phyloP scores from a whole-genome alignment of 495 filamentous ascomycete species.

The Baudoinia panamericana region DNA sequence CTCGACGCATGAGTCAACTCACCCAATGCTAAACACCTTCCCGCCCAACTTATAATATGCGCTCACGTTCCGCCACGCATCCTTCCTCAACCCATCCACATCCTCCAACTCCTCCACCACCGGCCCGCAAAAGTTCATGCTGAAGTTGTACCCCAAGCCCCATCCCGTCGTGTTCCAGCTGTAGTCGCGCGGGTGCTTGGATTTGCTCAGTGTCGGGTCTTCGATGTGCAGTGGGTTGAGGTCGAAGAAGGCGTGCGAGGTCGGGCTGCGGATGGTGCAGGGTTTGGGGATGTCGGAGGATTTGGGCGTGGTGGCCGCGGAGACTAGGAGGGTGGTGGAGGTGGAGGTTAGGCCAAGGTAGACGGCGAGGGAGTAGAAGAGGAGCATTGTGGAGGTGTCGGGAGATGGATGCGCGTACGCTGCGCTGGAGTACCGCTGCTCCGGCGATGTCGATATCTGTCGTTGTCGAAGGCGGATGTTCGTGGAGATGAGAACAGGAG shows the following conservation, averaged over 20 bases:
- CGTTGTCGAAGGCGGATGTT: no score
- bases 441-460: no score
- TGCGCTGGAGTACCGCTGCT: no score
- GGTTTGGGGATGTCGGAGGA: constrained; percentile 35
- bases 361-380: constrained; percentile 19
- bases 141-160: constrained; percentile 84
- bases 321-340: neutral
- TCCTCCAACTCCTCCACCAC: constrained; percentile 65
- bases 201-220: constrained; percentile 43
- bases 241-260: constrained; percentile 76
- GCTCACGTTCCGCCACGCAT: constrained; percentile 66
- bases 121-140: constrained; percentile 81
- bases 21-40: constrained; percentile 77
- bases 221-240: constrained; percentile 60
- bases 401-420: no score
- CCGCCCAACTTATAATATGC: constrained; percentile 70
- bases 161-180: constrained; percentile 77
- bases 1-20: constrained; percentile 23
- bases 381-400: no score
- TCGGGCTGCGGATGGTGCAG: constrained; percentile 67
- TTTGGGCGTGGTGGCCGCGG: constrained; percentile 20
- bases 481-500: no score
- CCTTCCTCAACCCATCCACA: constrained; percentile 44
- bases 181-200: constrained; percentile 47
- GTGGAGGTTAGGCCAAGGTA: constrained; percentile 27